Base-by-base conservation (phyloP, 2,329 filamentous ascomycete species). In the Rosellinia necatrix region DNA sequence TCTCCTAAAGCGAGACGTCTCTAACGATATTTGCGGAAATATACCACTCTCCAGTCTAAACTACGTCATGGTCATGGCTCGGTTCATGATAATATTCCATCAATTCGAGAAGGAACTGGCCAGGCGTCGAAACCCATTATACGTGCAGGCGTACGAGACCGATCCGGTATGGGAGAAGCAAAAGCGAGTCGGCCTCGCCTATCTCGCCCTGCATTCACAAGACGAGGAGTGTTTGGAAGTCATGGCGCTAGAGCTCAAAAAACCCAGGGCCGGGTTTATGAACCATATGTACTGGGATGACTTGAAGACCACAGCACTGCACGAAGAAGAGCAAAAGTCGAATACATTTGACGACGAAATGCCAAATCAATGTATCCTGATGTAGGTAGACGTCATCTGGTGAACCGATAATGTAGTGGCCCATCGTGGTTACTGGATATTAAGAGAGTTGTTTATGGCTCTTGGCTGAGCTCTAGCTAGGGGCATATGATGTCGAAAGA, bases 261-360 rank as follows among this genome's bases (percentile, higher is more conserved):
- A 64, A n/a, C 58, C 49, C 3, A 63, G 65, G 15, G 34, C 53
- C 2, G 66, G 62, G 2, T 68, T 70, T 38, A 61, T 68, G 65
- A 50, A 68, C 12, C 63, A 67, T 55, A 66, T 72, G n/a, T 74
- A 72, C 57, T 73, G 71, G 71, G 59, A 70, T 13, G 63, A 70
- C 37, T 53, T 71, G 21, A 48, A 56, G 27, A 40, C 46, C 37
- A 42, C 35, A 29, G n/a, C 22, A 27, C 27, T 21, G 15, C 17
- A 2, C 22, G 22, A 10, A 17, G 37, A 43, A 43, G 4, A 19
- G 35, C 7, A 27, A 9, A 54, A 5, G 27, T 13, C 44, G 29
- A 48, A 40, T 8, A 30, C 21, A 37, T 5, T 12, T 22, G 6
- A 42, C 35, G 51, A 49, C 25, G 27, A 35, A 13, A 27, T 42